phyloP scores from a whole-genome alignment of 176 grass and related monocot genomes.

The Miscanthus lutarioriparius region DNA sequence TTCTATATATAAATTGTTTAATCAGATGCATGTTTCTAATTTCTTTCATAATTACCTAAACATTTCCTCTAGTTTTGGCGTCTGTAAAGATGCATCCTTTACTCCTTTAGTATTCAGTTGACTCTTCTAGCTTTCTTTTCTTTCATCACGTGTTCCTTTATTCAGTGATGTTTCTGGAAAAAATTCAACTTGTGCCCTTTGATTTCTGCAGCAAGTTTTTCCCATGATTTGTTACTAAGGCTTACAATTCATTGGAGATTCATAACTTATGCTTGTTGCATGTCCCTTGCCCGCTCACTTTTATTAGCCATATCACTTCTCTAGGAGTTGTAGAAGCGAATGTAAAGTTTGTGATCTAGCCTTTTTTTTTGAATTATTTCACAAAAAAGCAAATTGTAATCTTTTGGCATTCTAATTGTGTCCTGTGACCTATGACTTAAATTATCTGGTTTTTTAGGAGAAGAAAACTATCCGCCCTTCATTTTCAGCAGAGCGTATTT shows the following conservation, averaged over 20 bases:
- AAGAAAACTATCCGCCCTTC: constrained; percentile 87
- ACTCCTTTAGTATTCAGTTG: neutral
- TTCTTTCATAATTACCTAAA: constrained; percentile 7
- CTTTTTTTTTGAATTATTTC: neutral
- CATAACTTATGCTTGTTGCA: neutral
- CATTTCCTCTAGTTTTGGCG: neutral
- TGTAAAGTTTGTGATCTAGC: constrained; percentile 10
- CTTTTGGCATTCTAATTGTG: neutral
- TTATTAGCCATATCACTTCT: neutral
- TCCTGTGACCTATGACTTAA: constrained; percentile 7
- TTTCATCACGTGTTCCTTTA: neutral
- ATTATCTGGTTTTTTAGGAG: constrained; percentile 64
- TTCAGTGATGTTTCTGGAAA: neutral
- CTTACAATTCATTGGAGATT: neutral
- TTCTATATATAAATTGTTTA: neutral
- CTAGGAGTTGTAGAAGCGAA: neutral
- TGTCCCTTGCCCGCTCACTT: neutral
- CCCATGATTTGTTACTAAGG: neutral
- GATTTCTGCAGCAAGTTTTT: neutral
- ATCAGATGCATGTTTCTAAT: neutral
- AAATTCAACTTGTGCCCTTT: neutral
- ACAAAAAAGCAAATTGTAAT: neutral
- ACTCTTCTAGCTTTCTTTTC: neutral
- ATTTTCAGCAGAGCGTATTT: constrained; percentile 87
- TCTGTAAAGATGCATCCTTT: neutral